A percentile compares a stretch with the other conserved stretches of the same genome.
These are phyloP conservation scores for Isabelozyma gotoi DNA, from an alignment of 805 yeast genomes.

Conservation along the genomic window DNA sequence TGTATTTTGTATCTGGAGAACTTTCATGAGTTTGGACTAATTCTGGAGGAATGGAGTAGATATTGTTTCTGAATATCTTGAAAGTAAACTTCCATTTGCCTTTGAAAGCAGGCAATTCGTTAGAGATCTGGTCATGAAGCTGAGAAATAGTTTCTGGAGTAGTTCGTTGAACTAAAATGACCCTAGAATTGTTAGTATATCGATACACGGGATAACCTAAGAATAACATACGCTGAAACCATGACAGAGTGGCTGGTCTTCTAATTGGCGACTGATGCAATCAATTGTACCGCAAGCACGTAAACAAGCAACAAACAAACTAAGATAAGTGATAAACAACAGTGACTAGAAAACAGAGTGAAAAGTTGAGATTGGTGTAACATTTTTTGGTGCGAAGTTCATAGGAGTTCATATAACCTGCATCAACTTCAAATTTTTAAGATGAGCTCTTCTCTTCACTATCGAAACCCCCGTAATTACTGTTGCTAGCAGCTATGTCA, in stretches of 20 bases:
- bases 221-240: slow-evolving; percentile 38
- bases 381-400: not conserved
- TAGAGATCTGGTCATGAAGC: slow-evolving; percentile 69
- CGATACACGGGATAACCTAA: not conserved
- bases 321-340: too few relatives aligned
- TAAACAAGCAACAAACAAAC: too few relatives aligned
- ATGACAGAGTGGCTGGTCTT: too few relatives aligned
- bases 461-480: not conserved
- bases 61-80: slow-evolving; percentile 65
- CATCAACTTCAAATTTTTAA: not conserved
- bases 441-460: not conserved
- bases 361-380: not conserved
- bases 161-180: slow-evolving; percentile 37
- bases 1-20: slow-evolving; percentile 42
- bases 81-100: slow-evolving; percentile 72
- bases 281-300: too few relatives aligned
- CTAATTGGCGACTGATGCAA: too few relatives aligned
- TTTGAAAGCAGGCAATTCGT: slow-evolving; percentile 58
- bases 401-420: not conserved
- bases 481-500: not conserved
- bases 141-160: slow-evolving; percentile 62
- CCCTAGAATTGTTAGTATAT: slow-evolving; percentile 27
- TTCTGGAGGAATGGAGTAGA: slow-evolving; percentile 46
- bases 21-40: slow-evolving; percentile 21
- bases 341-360: too few relatives aligned